phyloP scores from a whole-genome alignment of 2,329 filamentous ascomycete genomes.

The Fusarium caatingaense region DNA sequence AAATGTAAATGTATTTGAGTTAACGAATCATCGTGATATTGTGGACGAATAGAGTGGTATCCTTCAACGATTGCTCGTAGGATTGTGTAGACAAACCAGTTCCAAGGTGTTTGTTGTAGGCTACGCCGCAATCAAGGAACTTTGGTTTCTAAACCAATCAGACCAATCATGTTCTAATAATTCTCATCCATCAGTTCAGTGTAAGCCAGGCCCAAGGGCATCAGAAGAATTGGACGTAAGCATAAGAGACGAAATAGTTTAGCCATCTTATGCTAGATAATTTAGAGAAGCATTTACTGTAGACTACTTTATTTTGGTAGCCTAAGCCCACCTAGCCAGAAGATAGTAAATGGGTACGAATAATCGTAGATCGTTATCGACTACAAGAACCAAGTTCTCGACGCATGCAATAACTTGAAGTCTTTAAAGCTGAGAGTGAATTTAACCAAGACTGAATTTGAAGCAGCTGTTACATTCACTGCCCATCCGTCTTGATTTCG shows the following conservation, averaged over 20 bases:
- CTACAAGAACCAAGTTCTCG: neutral
- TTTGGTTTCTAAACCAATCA: constrained; percentile 17
- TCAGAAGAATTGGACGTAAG: too few species aligned
- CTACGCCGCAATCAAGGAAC: neutral
- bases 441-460: neutral
- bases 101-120: neutral
- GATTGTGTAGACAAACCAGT: neutral
- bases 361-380: neutral
- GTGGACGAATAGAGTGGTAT: neutral
- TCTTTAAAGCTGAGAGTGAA: neutral
- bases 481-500: neutral
- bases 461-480: neutral
- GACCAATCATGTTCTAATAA: neutral
- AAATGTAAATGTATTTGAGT: neutral
- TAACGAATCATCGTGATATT: neutral
- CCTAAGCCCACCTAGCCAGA: too few species aligned
- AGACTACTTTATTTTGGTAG: too few species aligned
- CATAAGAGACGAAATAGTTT: too few species aligned
- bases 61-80: neutral
- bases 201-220: neutral
- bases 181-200: neutral
- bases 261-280: too few species aligned
- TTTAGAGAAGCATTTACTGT: too few species aligned
- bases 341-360: too few species aligned
- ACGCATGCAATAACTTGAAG: neutral